phyloP scores from a whole-genome alignment of 345 rosid species.

The Zanthoxylum bungeanum region DNA sequence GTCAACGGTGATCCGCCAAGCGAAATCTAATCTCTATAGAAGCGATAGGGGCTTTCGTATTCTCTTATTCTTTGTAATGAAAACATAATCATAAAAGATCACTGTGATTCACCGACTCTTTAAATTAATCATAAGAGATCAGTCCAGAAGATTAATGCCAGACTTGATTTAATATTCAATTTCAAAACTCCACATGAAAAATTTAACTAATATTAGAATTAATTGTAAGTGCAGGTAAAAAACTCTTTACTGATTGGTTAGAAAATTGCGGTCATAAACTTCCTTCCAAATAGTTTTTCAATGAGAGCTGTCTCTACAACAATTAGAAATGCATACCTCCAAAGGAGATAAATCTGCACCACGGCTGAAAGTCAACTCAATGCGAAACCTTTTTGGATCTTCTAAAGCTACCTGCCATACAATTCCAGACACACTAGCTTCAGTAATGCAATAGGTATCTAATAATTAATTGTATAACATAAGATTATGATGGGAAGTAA shows the following conservation, averaged over 20 bases:
- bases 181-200: not conserved
- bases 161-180: not conserved
- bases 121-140: not conserved
- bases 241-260: not conserved
- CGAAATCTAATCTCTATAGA: no score
- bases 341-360: constrained; percentile 96
- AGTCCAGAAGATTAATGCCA: not conserved
- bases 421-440: not conserved
- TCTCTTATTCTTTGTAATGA: no score
- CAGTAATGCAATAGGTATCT: not conserved
- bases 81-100: no score
- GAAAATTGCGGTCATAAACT: not conserved
- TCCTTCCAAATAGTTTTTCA: not conserved
- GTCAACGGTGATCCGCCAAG: no score
- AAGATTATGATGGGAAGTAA: not conserved
- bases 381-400: constrained; percentile 82
- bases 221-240: not conserved
- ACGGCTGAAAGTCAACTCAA: constrained; percentile 91
- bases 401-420: constrained; percentile 67
- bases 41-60: no score
- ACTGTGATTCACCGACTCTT: not conserved
- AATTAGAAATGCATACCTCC: constrained; percentile 46
- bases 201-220: not conserved
- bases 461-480: not conserved
- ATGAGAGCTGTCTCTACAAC: not conserved